Evolutionary conservation across 331 rosid genomes (phyloP).

Genomic region (Saraca asoca): DNA sequence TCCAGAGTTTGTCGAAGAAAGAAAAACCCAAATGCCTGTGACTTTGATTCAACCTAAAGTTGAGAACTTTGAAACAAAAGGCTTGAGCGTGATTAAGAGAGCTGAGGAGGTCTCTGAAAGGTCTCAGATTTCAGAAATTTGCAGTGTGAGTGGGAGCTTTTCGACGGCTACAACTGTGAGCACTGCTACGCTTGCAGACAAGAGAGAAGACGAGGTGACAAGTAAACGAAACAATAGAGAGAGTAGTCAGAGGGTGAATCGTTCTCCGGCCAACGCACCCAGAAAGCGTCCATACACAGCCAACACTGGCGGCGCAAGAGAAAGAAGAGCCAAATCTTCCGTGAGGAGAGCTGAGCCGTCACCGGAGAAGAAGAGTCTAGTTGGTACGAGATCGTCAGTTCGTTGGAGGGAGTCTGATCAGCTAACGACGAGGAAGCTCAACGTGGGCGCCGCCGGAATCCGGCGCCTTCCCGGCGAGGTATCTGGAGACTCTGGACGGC

Average conservation of each 20-base stretch:
- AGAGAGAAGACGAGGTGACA: slow-evolving; percentile 70
- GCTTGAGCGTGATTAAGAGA: slow-evolving; percentile 23
- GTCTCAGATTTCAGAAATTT: slow-evolving; percentile 56
- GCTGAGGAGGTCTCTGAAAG: slow-evolving; percentile 41
- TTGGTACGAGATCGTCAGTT: slow-evolving; percentile 31
- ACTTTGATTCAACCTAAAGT: slow-evolving; percentile 14
- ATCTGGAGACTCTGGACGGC: slow-evolving; percentile 36
- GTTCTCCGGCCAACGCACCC: slow-evolving; percentile 35
- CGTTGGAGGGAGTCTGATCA: slow-evolving; percentile 48
- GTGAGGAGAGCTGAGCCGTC: slow-evolving; percentile 41
- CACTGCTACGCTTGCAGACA: slow-evolving; percentile 57
- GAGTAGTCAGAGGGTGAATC: slow-evolving; percentile 41
- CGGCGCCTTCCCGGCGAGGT: slow-evolving; percentile 47
- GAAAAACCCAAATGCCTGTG: slow-evolving; percentile 35
- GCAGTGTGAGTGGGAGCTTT: slow-evolving; percentile 61
- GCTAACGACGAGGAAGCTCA: slow-evolving; percentile 40
- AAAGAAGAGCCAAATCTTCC: slow-evolving; percentile 46
- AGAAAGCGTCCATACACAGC: slow-evolving; percentile 58
- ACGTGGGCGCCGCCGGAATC: slow-evolving; percentile 35
- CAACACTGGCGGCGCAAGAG: slow-evolving; percentile 43
- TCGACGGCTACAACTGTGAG: slow-evolving; percentile 59
- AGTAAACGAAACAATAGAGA: slow-evolving; percentile 58
- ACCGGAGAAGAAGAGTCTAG: slow-evolving; percentile 42
- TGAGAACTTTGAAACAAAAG: slow-evolving; percentile 26
- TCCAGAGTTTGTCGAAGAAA: slow-evolving; percentile 25